Evolutionary conservation across 1,284 basidiomycete genomes (phyloP), one percentile per base, ranked within the genome.

Genomic region (Boletus semigastroideus): DNA sequence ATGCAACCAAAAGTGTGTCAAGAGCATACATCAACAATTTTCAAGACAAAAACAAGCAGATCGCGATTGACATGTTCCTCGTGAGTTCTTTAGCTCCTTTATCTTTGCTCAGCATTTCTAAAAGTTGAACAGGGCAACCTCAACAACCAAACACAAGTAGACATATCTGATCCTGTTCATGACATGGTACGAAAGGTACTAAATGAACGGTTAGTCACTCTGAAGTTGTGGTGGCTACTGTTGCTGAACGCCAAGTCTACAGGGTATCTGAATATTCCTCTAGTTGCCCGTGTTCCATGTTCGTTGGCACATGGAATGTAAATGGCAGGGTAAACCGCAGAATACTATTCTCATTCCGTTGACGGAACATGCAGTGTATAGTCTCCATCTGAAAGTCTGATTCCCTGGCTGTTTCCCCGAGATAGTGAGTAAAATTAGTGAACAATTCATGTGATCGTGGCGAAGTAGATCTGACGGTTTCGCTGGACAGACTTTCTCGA

Each of bases 1-100:
- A 99, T 72, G 96, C 96, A 5, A 97, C 94, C 2, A 99, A 99
- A 71, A 96, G 93, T 63, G 92, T 97, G 19, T 88, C 85, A 14
- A 82, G 94, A 52, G 94, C 96, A 50, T 98, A 98, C 65, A 97
- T 98, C 69, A 97, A 96, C 69, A 98, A 98, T 67, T 98, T 99
- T 68, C 92, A 96, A 60, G 97, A 99, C 70, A 93, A 92, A 69
- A 84, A 81, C 41, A 99, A 99, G 69, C 97, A 99, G 64, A 74
- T 82, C 17, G 92, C 95, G 0, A 98, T 99, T 56, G 97, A 99
- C 65, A 89, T 94, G 80, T 89, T 99, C 59, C 77, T 99, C 58
- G 93, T 94, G 53, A 49, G 83, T 52, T 14, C 5, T 54, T 19
- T 45, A 5, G 17, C 9, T 6, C 4, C 3, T 11, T 20, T 33